phyloP scores from a whole-genome alignment of 306 rosid species.

The Neltuma alba region DNA sequence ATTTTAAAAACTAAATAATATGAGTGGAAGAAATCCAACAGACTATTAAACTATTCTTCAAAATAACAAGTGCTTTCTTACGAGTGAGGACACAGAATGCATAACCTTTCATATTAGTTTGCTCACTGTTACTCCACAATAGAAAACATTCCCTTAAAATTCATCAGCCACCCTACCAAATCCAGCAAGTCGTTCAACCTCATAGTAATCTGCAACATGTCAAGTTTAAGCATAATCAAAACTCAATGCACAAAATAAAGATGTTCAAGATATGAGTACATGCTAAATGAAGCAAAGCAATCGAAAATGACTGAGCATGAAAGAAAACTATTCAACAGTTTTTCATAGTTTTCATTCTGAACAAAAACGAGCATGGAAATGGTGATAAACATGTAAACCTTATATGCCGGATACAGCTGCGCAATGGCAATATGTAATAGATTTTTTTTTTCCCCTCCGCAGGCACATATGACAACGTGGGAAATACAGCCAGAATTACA shows the following conservation, averaged over 20 bases:
- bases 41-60: constrained; percentile 21
- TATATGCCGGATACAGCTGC: not conserved
- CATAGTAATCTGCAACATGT: constrained; percentile 40
- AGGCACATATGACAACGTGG: not conserved
- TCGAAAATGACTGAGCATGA: constrained; percentile 13
- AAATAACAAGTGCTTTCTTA: constrained; percentile 33
- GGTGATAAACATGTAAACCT: not conserved
- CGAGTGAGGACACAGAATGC: constrained; percentile 31
- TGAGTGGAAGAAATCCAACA: constrained; percentile 19
- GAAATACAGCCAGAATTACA: constrained; percentile 5
- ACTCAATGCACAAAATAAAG: constrained; percentile 20
- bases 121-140: constrained; percentile 27
- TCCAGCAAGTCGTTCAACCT: constrained; percentile 39
- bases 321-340: constrained; percentile 2
- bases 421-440: not conserved
- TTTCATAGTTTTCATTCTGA: not conserved
- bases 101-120: constrained; percentile 25
- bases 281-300: not conserved
- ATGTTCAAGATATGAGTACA: constrained; percentile 2
- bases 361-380: not conserved
- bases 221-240: constrained; percentile 31
- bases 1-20: not conserved
- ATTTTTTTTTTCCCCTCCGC: not conserved
- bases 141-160: constrained; percentile 25
- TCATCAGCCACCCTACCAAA: constrained; percentile 37